A percentile compares a stretch with the other conserved stretches of the same genome.
Conservation (phyloP, 1,284 basidiomycete genomes). For the Ustilago esculenta region DNA sequence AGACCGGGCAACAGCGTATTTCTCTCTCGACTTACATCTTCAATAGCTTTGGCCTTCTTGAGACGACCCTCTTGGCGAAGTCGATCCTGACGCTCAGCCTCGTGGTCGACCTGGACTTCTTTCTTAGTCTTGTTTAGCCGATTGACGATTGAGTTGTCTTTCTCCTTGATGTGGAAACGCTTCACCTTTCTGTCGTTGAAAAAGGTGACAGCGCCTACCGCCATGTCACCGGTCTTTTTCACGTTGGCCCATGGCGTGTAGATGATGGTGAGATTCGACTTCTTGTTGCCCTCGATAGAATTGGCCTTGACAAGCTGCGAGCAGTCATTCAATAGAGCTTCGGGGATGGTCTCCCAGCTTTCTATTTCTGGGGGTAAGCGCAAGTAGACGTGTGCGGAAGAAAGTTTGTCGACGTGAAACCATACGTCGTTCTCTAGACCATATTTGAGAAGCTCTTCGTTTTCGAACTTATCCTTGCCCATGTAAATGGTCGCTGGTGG, state of each 20-base stretch:
- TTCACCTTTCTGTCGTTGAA: slow-evolving; percentile 79
- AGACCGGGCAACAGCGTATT: no score
- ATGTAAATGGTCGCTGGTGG: slow-evolving; percentile 85
- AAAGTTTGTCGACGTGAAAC: slow-evolving; percentile 72
- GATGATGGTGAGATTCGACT: slow-evolving; percentile 90
- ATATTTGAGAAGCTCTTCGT: slow-evolving; percentile 87
- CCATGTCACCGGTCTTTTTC: slow-evolving; percentile 68
- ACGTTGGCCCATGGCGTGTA: slow-evolving; percentile 77
- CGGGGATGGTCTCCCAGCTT: slow-evolving; percentile 84
- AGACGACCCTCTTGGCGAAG: slow-evolving; percentile 43
- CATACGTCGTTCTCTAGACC: slow-evolving; percentile 74
- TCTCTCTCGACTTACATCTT: slow-evolving; percentile 47
- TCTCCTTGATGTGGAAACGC: slow-evolving; percentile 78
- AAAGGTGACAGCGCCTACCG: slow-evolving; percentile 92
- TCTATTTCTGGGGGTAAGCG: slow-evolving; percentile 80
- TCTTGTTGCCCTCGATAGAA: slow-evolving; percentile 96
- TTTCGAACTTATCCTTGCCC: slow-evolving; percentile 83
- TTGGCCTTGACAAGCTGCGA: slow-evolving; percentile 97
- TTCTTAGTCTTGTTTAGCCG: slow-evolving; percentile 93
- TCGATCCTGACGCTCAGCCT: slow-evolving; percentile 81
- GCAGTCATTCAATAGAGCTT: slow-evolving; percentile 81
- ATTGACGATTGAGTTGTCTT: slow-evolving; percentile 91
- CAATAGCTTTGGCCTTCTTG: slow-evolving; percentile 54
- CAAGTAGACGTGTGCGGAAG: slow-evolving; percentile 73
- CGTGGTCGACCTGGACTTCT: slow-evolving; percentile 78